These are phyloP conservation scores for Sedum album DNA, from an alignment of 164 flowering plant species.

Conservation along the genomic window DNA sequence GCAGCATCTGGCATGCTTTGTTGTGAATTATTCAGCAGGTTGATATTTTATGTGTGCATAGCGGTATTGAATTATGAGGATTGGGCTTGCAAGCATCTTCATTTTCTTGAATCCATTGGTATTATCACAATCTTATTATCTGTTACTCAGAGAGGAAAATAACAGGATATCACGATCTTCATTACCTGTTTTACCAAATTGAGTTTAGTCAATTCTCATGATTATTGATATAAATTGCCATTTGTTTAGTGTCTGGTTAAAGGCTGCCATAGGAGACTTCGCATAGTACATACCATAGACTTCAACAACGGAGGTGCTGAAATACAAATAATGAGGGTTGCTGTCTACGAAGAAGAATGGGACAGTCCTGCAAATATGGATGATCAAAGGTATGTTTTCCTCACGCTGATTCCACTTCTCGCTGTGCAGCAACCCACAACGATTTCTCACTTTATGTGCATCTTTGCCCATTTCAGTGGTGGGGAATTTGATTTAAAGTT, in stretches of 20 bases:
- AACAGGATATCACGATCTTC: too few species aligned
- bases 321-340: slow-evolving; percentile 89
- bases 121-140: too few species aligned
- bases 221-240: slow-evolving; percentile 2
- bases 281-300: slow-evolving; percentile 87
- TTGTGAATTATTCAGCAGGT: too few species aligned
- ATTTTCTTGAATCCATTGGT: too few species aligned
- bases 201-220: too few species aligned
- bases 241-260: slow-evolving; percentile 77
- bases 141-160: too few species aligned
- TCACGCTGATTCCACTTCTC: not conserved
- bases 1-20: too few species aligned
- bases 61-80: too few species aligned
- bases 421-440: not conserved
- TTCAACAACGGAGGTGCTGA: slow-evolving; percentile 84
- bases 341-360: slow-evolving; percentile 91
- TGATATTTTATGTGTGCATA: too few species aligned
- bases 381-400: slow-evolving; percentile 64
- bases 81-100: too few species aligned
- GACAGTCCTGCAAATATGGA: slow-evolving; percentile 47
- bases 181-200: too few species aligned
- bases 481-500: slow-evolving; percentile 61
- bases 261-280: slow-evolving; percentile 92
- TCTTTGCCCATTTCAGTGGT: slow-evolving; percentile 31
- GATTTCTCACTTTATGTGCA: not conserved